phyloP scores from a whole-genome alignment of 768 basidiomycete species.

The Pleurotus tuoliensis region DNA sequence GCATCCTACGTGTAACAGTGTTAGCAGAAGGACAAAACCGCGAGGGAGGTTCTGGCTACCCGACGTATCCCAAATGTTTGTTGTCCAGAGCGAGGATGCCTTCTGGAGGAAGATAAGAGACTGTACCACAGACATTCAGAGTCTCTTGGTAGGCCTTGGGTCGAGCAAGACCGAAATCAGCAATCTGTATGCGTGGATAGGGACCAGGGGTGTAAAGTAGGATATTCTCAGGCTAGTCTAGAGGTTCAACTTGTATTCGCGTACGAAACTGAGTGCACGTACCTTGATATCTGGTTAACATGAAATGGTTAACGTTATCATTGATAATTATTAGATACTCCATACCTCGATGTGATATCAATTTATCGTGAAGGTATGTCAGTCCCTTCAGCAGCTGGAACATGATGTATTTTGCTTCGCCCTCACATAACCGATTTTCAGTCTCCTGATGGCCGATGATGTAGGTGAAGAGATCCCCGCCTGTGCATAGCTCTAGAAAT shows the following conservation, averaged over 20 bases:
- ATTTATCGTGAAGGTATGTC: slow-evolving; percentile 63
- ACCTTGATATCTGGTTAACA: neutral
- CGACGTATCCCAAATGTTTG: slow-evolving; percentile 64
- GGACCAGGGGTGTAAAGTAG: slow-evolving; percentile 75
- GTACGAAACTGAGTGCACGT: neutral
- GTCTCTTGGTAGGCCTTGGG: slow-evolving; percentile 78
- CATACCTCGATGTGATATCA: slow-evolving; percentile 78
- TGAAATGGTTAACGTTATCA: too few species aligned
- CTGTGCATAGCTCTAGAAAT: slow-evolving; percentile 81
- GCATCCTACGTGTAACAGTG: slow-evolving; percentile 48
- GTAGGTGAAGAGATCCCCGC: slow-evolving; percentile 86
- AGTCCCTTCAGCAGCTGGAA: slow-evolving; percentile 74
- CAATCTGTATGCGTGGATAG: slow-evolving; percentile 80
- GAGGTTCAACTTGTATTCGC: too few species aligned
- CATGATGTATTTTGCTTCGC: slow-evolving; percentile 82
- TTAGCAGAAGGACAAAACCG: too few species aligned
- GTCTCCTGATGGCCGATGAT: slow-evolving; percentile 57
- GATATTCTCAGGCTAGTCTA: slow-evolving; percentile 79
- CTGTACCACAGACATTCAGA: slow-evolving; percentile 83
- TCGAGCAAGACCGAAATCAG: slow-evolving; percentile 84
- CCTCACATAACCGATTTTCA: slow-evolving; percentile 58
- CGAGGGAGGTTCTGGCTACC: slow-evolving; percentile 24
- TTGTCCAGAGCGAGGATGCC: slow-evolving; percentile 77
- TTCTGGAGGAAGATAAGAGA: slow-evolving; percentile 83
- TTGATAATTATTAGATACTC: neutral